Conservation (phyloP, 169 alveolate genomes). For the Plasmodium yoelii region DNA sequence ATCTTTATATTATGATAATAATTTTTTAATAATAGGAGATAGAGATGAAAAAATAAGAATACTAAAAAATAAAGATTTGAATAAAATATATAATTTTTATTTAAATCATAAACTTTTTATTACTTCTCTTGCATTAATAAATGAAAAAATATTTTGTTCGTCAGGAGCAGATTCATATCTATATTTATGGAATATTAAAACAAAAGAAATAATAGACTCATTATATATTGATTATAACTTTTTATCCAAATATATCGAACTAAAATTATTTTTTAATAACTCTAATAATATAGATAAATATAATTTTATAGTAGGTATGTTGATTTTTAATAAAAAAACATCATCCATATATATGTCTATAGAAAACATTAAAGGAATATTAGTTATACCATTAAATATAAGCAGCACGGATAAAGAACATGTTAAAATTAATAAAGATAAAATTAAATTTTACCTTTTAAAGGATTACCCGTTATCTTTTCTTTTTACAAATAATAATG, state of each 20-base stretch:
- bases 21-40: slow-evolving; percentile 63
- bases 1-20: slow-evolving; percentile 51
- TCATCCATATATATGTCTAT: slow-evolving; percentile 24
- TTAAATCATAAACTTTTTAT: slow-evolving; percentile 64
- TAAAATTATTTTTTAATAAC: slow-evolving; percentile 1
- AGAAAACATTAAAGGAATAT: slow-evolving; percentile 50
- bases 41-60: slow-evolving; percentile 75
- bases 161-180: slow-evolving; percentile 54
- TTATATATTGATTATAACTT: slow-evolving; percentile 30
- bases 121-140: slow-evolving; percentile 43
- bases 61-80: slow-evolving; percentile 43
- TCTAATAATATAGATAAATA: slow-evolving; percentile 26
- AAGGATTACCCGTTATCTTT: slow-evolving; percentile 38
- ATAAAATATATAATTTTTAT: slow-evolving; percentile 69
- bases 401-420: neutral
- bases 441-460: slow-evolving; percentile 22
- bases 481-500: neutral
- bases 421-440: slow-evolving; percentile 19
- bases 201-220: slow-evolving; percentile 42
- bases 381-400: slow-evolving; percentile 27
- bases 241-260: slow-evolving; percentile 22
- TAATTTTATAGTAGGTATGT: slow-evolving; percentile 38
- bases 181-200: slow-evolving; percentile 63
- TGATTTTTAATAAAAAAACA: slow-evolving; percentile 27
- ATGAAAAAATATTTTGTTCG: slow-evolving; percentile 34